Base-by-base conservation (phyloP, 129 eudicot species). In the Scalesia atractyloides region DNA sequence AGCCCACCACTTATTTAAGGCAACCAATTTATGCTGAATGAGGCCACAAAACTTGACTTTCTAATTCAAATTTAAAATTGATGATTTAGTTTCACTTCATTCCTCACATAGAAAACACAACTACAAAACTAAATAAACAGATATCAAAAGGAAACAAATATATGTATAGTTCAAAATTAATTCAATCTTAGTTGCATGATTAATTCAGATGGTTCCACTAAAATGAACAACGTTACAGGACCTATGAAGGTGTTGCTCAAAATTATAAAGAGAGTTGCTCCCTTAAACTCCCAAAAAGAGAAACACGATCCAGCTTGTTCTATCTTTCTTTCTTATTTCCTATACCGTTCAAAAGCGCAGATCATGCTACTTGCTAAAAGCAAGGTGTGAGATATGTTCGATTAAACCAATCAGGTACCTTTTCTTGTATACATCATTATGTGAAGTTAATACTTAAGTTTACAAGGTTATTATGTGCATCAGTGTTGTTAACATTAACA, bases 401-500 rank as follows among this genome's bases (percentile, higher is more conserved):
- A 59, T 59, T 13, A 59, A 12, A 12, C 39, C 64, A 26, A 26
- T 4, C 15, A 5, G 1, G 15, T 48, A 9, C 73, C 13, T 9
- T 63, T 63, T 36, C 14, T 16, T 69, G 2, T 4, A 49, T n/a
- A 10, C 5, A 24, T 9, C 73, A n/a, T 47, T 15, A 34, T 14
- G 5, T 62, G 9, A 20, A 56, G 7, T 49, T 41, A 13, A 17
- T 19, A 50, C 16, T 9, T 69, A 54, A 51, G 62, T 51, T 69
- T 69, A 18, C 49, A 51, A 16, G 63, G 49, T 51, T 69, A 51
- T 1, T 11, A 68, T 33, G 59, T 68, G 48, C 53, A 50, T 7
- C 14, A 51, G 36, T 30, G 19, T 26, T 59, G 77, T 49, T 73
- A 6, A 72, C 10, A 13, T 22, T 19, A 10, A 33, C 59, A 9